Base-by-base conservation (phyloP, 2,329 filamentous ascomycete species). In the Rhynchosporium secalis region DNA sequence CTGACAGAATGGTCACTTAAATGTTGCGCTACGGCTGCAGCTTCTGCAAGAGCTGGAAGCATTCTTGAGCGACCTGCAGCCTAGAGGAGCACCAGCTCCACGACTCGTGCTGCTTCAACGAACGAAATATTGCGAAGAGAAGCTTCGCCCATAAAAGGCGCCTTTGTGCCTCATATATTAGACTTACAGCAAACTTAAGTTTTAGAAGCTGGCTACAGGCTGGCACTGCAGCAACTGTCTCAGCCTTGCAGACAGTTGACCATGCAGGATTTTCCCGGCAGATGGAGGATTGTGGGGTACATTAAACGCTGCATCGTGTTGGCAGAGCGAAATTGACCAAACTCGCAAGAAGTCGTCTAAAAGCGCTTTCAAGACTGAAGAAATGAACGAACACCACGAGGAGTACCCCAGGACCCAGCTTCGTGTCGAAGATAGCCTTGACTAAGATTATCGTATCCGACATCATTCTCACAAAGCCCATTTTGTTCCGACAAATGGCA, bases 171-270 rank as follows among this genome's bases (percentile, higher is more conserved):
- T 55, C 51, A 29, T 31, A 45, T 33, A 20, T 20, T n/a, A 40
- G 33, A 33, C 12, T n/a, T 38, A 12, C 33, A 33, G 36, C 9
- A 28, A 12, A 26, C 51, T 20, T 20, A 54, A 20, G 51, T 54
- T 20, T 20, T 20, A 20, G 20, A 54, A 54, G 51, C 51, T 54
- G 20, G 40, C 33, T 12, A 33, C 12, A 40, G 33, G 33, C 15
- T 54, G 26, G 20, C 20, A 20, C 20, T 20, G 20, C 20, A 41
- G 33, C 36, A 38, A 15, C 10, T 20, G 41, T 43, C 36, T 31
- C 51, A 55, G 51, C 51, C 51, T 55, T 31, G 51, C 51, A 51
- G 48, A 55, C 28, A 41, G n/a, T 5, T 55, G 38, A 55, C 51
- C 28, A 20, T 55, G 51, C 36, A 36, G 28, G 29, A 36, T 7